Conservation (phyloP, 2,329 filamentous ascomycete genomes). For the Clonostachys sp. region DNA sequence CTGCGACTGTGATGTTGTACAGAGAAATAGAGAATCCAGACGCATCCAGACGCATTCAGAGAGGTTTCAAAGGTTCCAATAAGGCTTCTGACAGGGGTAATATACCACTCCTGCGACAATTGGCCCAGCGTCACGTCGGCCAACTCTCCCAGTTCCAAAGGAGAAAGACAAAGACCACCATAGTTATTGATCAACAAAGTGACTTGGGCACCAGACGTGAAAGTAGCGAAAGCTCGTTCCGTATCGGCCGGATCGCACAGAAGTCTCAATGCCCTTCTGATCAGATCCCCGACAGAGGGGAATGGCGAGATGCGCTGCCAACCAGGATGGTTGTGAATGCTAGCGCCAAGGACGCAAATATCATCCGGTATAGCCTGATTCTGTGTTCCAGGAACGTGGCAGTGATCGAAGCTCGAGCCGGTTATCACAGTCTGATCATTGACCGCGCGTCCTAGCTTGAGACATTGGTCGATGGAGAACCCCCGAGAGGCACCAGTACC, state of each 20-base stretch:
- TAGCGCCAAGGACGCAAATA: conserved; percentile 40
- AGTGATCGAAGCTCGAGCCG: conserved; percentile 63
- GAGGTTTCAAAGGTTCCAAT: conserved; percentile 40
- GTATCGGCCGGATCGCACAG: conserved; percentile 44
- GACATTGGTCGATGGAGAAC: conserved; percentile 52
- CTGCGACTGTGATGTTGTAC: conserved; percentile 37
- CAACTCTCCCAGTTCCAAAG: conserved; percentile 49
- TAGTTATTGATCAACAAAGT: conserved; percentile 54
- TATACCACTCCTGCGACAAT: conserved; percentile 14
- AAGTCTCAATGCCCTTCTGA: conserved; percentile 44
- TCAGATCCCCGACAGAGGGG: conserved; percentile 29
- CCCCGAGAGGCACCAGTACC: conserved; percentile 59
- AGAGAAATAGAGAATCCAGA: conserved; percentile 52
- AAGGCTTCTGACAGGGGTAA: conserved; percentile 32
- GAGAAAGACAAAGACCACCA: conserved; percentile 40
- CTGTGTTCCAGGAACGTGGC: conserved; percentile 64
- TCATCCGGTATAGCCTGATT: conserved; percentile 37
- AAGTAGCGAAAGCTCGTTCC: conserved; percentile 46
- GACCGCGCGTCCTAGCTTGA: conserved; percentile 50
- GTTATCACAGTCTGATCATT: conserved; percentile 60
- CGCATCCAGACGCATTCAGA: conserved; percentile 33
- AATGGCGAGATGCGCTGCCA: conserved; percentile 21
- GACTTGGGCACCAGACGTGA: conserved; percentile 35
- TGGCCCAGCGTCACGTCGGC: conserved; percentile 45
- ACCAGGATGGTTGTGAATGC: conserved; percentile 44